Evolutionary conservation across 2,329 filamentous ascomycete species (phyloP), one percentile per base, ranked within the genome.

Genomic region (Emericellopsis atlantica): DNA sequence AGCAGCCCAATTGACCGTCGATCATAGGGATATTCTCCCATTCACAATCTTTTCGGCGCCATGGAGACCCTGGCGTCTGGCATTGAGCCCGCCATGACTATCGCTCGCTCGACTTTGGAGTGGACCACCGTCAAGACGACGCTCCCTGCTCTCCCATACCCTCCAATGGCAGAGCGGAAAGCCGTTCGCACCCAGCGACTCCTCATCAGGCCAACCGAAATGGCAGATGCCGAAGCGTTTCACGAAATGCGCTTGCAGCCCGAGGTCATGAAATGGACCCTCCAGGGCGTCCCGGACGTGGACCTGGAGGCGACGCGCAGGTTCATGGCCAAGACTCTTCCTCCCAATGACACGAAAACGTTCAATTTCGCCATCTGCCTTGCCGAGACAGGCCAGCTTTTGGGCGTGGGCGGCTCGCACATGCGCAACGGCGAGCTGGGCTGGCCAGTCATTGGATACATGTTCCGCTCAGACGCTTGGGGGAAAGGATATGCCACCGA

Each of bases 181-280:
- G 51, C 56, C 2, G 60, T 75, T 41, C 52, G 48, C 38, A 80
- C 77, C 4, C 55, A 67, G 39, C 69, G 77, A 6, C 63, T 84
- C 16, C 50, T 74, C 22, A 55, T 83, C 40, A 64, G 76, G 14
- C 69, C 71, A 2, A 56, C 74, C 32, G 49, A 51, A 1, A 54
- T 64, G 15, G 58, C 65, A 3, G 77, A 84, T 53, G 58, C 73
- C 2, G 55, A 60, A 2, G 67, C 60, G 6, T 45, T 78, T 14
- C 60, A 74, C 46, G 22, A 26, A 15, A 60, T 84, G 40, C 73
- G 79, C 21, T 63, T 61, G 12, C 65, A 79, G 51, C 65, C 68
- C 5, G 74, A 79, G 47, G 73, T 79, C 37, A 84, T 84, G 80
- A 55, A 56, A 41, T 79, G 70, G 65, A 78, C 77, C 40, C 41